Conservation (phyloP, 2,329 filamentous ascomycete species). For the Pseudogymnoascus sp. region DNA sequence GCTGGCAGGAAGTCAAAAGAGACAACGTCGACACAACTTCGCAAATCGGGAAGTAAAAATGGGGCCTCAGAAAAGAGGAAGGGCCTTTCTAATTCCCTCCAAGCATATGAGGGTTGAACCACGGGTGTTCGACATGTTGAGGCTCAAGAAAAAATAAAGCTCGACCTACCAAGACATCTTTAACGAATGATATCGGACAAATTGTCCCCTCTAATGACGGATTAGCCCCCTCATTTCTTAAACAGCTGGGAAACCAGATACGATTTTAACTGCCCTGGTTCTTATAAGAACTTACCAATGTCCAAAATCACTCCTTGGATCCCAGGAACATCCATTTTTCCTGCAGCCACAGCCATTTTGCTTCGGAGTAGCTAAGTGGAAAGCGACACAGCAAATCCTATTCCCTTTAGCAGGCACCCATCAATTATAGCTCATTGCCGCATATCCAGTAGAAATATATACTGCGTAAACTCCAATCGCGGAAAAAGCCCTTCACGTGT, state of each 20-base stretch:
- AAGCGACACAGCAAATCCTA: background rate
- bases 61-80: background rate
- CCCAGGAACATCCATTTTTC: background rate
- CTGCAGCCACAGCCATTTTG: background rate
- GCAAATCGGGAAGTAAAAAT: background rate
- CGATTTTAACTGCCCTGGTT: slow-evolving; percentile 15
- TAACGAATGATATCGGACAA: slow-evolving; percentile 77
- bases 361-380: background rate
- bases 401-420: background rate
- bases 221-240: background rate
- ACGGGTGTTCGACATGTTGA: slow-evolving; percentile 11
- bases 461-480: background rate
- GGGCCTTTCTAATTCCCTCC: background rate
- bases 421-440: background rate
- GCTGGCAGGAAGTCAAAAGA: background rate
- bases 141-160: slow-evolving; percentile 13
- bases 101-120: background rate
- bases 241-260: background rate
- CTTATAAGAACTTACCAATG: slow-evolving; percentile 28
- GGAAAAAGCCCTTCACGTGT: background rate
- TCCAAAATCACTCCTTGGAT: background rate
- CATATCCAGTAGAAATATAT: background rate
- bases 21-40: too few relatives aligned
- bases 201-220: slow-evolving; percentile 63
- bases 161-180: slow-evolving; percentile 67